Evolutionary conservation across 1,139 yeast species (phyloP).

Genomic region (Candida dubliniensis): DNA sequence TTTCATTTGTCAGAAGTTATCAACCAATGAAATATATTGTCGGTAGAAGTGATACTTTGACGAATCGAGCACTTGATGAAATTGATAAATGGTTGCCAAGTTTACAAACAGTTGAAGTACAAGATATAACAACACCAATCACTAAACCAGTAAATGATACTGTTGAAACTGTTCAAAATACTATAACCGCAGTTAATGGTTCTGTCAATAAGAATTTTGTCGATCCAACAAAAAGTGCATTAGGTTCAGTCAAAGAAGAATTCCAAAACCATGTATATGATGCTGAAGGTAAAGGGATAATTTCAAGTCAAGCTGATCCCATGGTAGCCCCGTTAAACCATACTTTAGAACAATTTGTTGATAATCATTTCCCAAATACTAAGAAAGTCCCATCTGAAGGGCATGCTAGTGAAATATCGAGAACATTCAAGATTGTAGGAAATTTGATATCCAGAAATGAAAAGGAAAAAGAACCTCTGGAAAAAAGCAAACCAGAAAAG

Average conservation of each 20-base stretch:
- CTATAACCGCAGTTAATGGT: slow-evolving; percentile 23
- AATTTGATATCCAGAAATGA: slow-evolving; percentile 29
- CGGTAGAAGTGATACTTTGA: slow-evolving; percentile 28
- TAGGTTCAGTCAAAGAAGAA: slow-evolving; percentile 32
- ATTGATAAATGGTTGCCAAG: slow-evolving; percentile 39
- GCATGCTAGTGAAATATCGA: slow-evolving; percentile 52
- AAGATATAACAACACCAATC: slow-evolving; percentile 44
- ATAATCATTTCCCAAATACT: slow-evolving; percentile 39
- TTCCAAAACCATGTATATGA: slow-evolving; percentile 36
- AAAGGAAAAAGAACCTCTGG: slow-evolving; percentile 5
- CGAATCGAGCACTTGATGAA: slow-evolving; percentile 32
- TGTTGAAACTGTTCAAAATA: slow-evolving; percentile 30
- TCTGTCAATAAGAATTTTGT: slow-evolving; percentile 24
- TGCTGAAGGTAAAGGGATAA: slow-evolving; percentile 58
- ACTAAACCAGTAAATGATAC: slow-evolving; percentile 41
- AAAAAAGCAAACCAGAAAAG: slow-evolving; percentile 6
- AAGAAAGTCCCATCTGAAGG: slow-evolving; percentile 42
- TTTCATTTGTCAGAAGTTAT: slow-evolving; percentile 19
- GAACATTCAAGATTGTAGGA: slow-evolving; percentile 44
- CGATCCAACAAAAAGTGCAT: slow-evolving; percentile 46
- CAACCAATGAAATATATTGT: slow-evolving; percentile 29
- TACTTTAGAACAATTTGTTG: slow-evolving; percentile 46
- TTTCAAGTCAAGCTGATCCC: slow-evolving; percentile 65
- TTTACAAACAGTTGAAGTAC: slow-evolving; percentile 38
- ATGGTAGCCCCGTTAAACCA: slow-evolving; percentile 60